Evolutionary conservation across 2,329 filamentous ascomycete species (phyloP), one percentile per base, ranked within the genome.

Genomic region (Nigrospora osmanthi): DNA sequence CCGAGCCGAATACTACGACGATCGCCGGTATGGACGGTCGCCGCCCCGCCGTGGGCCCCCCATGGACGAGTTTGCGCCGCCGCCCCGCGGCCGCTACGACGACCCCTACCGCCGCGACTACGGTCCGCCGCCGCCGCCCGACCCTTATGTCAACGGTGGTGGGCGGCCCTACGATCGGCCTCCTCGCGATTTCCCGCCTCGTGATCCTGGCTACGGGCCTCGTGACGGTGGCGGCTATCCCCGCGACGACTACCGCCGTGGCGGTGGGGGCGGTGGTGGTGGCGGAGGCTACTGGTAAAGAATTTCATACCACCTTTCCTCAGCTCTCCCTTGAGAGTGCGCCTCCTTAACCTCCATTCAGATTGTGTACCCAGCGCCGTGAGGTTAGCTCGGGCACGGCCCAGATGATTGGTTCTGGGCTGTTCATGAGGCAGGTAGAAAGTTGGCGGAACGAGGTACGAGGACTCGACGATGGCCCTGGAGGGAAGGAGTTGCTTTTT

Each of bases 1-100:
- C 16, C 44, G 47, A 48, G 84, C 88, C 54, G 86, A 91, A 49
- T 95, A 95, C 68, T 95, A 96, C 67, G 84, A 88, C 39, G 87
- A 91, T 52, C 81, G 85, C 60, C 80, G 84, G 41, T 89, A 90
- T 39, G 47, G 43, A 59, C 84, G 88, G 47, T 89, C 87, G 46
- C 88, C 89, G 49, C 85, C 86, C 38, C 84, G 86, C 53, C 83
- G 85, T 52, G 75, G 76, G 52, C 74, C 72, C 17, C 83, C 85
- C 38, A 73, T 86, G 51, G 85, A 90, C 49, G 89, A 95, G 59
- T 93, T 95, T 49, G 69, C 69, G 55, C 80, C 81, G 55, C 80
- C 81, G 44, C 80, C 81, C 52, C 78, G 85, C 50, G 74, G 77
- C 53, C 72, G 85, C 47, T 87, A 86, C 58, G 85, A 89, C 47